Conservation (phyloP, 1,284 basidiomycete genomes). For the Hypsizygus ulmarius region DNA sequence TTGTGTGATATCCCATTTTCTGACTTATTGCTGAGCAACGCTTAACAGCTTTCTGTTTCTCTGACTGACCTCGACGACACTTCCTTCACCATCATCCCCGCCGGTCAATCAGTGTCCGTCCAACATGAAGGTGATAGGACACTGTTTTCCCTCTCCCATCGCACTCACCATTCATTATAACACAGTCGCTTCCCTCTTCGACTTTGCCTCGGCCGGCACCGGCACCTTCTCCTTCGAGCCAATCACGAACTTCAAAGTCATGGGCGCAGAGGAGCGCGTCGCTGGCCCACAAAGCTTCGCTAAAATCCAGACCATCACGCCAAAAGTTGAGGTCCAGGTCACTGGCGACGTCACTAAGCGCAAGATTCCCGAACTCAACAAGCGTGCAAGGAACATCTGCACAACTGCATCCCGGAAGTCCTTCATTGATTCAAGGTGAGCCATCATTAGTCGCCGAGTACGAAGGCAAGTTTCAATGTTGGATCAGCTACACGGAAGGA, state of each 20-base stretch:
- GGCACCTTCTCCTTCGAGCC: slow-evolving; percentile 35
- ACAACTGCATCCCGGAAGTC: slow-evolving; percentile 25
- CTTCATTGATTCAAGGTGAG: slow-evolving; percentile 35
- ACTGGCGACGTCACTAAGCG: slow-evolving; percentile 31
- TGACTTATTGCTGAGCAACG: neutral
- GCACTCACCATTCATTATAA: neutral
- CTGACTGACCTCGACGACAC: slow-evolving; percentile 36
- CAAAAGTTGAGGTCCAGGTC: slow-evolving; percentile 31
- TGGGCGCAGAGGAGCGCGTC: slow-evolving; percentile 18
- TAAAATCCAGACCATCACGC: slow-evolving; percentile 23
- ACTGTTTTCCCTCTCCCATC: neutral
- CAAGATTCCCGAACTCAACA: slow-evolving; percentile 25
- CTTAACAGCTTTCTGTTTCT: slow-evolving; percentile 33
- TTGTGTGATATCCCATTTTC: neutral
- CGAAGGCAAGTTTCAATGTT: neutral
- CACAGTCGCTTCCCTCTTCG: slow-evolving; percentile 35
- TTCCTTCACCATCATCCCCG: slow-evolving; percentile 38
- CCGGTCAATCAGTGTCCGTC: slow-evolving; percentile 39
- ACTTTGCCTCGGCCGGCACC: slow-evolving; percentile 33
- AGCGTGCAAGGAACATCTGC: slow-evolving; percentile 35
- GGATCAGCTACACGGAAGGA: slow-evolving; percentile 33
- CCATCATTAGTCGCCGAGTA: neutral
- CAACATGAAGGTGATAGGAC: slow-evolving; percentile 32
- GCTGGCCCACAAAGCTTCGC: slow-evolving; percentile 18
- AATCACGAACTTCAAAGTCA: slow-evolving; percentile 31